These are phyloP conservation scores for Lagenaria siceraria DNA, from an alignment of 306 rosid genomes.

Conservation along the genomic window DNA sequence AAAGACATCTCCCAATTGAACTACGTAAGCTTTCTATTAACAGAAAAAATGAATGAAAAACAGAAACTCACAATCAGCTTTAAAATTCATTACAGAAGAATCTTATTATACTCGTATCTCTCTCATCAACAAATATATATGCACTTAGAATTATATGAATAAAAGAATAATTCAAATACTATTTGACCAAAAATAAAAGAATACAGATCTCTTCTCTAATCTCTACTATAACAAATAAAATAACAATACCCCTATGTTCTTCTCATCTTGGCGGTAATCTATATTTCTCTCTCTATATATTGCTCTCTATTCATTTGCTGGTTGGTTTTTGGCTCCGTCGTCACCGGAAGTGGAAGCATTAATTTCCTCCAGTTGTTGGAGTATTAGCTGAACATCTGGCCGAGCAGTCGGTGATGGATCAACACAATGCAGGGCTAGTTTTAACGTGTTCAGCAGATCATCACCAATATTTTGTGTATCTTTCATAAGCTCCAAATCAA, in stretches of 20 bases:
- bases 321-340: conserved; percentile 36
- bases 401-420: conserved; percentile 93
- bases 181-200: background rate
- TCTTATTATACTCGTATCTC: background rate
- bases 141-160: background rate
- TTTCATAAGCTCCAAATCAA: conserved; percentile 81
- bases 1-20: background rate
- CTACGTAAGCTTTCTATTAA: background rate
- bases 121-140: background rate
- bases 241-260: background rate
- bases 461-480: conserved; percentile 62
- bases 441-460: conserved; percentile 67
- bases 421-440: conserved; percentile 90
- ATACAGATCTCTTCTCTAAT: background rate
- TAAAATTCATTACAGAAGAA: background rate
- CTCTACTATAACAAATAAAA: background rate
- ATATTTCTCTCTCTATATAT: background rate
- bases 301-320: conserved; percentile 21
- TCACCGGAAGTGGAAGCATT: conserved; percentile 46
- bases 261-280: background rate
- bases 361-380: conserved; percentile 74
- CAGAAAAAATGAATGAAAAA: background rate
- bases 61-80: background rate
- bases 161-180: conserved; percentile 1
- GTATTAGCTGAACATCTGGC: conserved; percentile 60